Evolutionary conservation across 1,284 basidiomycete genomes (phyloP).

Genomic region (Cutaneotrichosporon cavernicola): DNA sequence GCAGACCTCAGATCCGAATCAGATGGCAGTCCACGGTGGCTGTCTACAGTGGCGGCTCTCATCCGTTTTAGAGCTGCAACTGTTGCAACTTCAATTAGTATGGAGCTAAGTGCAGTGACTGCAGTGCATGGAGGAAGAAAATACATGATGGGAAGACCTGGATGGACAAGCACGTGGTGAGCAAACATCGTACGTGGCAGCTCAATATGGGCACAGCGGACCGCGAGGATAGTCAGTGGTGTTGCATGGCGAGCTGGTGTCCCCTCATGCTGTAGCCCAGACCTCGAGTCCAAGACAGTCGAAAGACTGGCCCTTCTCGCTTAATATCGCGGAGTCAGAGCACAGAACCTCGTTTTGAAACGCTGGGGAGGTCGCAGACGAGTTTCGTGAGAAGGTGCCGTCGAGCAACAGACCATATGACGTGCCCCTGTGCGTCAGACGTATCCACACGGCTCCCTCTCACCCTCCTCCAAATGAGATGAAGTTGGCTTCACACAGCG

Average conservation of each 20-base stretch:
- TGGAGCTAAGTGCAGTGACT: no score
- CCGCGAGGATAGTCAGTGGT: not conserved
- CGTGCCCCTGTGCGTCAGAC: conserved; percentile 62
- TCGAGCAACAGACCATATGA: conserved; percentile 89
- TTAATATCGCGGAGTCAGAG: conserved; percentile 52
- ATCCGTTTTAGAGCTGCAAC: no score
- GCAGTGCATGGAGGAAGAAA: no score
- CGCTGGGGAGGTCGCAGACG: conserved; percentile 77
- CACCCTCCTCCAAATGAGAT: conserved; percentile 89
- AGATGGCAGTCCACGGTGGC: no score
- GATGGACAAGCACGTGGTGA: no score
- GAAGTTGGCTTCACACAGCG: conserved; percentile 74
- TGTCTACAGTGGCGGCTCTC: no score
- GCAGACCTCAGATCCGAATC: no score
- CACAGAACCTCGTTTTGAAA: conserved; percentile 86
- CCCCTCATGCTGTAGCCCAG: conserved; percentile 58
- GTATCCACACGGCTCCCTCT: conserved; percentile 34
- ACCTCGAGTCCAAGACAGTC: conserved; percentile 84
- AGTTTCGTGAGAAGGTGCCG: conserved; percentile 74
- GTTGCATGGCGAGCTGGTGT: no score
- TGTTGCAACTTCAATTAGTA: no score
- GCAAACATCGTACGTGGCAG: no score
- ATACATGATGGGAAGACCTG: no score
- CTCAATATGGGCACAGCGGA: no score
- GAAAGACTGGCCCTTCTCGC: conserved; percentile 61